Conservation (phyloP, 179 eudicot species). For the Gypsophila paniculata region DNA sequence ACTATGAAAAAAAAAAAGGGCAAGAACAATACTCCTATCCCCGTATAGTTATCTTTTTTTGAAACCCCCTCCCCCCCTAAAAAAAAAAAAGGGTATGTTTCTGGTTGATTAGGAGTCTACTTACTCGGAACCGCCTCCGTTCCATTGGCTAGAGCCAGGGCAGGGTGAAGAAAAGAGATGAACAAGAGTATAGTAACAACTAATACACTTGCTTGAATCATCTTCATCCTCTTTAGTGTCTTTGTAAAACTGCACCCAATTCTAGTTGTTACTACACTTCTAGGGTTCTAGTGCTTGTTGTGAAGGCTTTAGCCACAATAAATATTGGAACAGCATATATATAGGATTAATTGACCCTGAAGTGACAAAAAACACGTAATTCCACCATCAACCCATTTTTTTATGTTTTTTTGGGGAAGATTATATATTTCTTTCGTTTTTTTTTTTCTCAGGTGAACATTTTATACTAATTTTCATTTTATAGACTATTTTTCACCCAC, state of each 20-base stretch:
- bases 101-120: conserved; percentile 2
- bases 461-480: too few species aligned
- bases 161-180: conserved; percentile 24
- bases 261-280: neutral
- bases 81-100: too few species aligned
- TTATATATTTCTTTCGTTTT: too few species aligned
- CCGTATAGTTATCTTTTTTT: too few species aligned
- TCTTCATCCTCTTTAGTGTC: conserved; percentile 27
- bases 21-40: too few species aligned
- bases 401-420: too few species aligned
- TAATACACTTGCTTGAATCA: conserved; percentile 20
- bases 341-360: neutral
- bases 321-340: neutral
- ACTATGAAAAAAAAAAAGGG: too few species aligned
- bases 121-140: conserved; percentile 16
- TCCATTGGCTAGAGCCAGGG: conserved; percentile 17
- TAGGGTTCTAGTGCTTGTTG: neutral
- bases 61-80: too few species aligned
- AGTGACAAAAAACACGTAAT: neutral
- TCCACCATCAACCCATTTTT: too few species aligned
- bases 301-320: neutral
- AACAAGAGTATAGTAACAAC: conserved; percentile 21
- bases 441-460: too few species aligned
- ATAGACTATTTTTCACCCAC: too few species aligned
- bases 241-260: neutral